phyloP scores from a whole-genome alignment of 805 yeast genomes.

The Saccharomycopsis guyanensis region DNA sequence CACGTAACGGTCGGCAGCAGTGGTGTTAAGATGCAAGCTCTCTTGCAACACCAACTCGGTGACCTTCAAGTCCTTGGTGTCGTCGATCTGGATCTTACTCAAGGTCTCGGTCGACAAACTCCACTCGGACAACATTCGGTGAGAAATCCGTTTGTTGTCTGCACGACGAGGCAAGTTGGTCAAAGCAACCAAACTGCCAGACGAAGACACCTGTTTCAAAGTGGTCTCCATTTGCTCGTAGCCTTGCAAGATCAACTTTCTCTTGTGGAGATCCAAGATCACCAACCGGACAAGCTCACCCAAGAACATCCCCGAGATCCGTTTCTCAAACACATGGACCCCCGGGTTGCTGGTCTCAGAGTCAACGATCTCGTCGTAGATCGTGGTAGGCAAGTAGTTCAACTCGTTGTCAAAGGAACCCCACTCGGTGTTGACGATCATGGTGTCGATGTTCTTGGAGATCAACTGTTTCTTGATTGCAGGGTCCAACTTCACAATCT shows the following conservation, averaged over 20 bases:
- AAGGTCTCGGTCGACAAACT: constrained; percentile 75
- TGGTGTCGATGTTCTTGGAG: constrained; percentile 45
- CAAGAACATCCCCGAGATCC: constrained; percentile 86
- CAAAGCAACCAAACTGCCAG: constrained; percentile 15
- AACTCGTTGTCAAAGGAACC: constrained; percentile 91
- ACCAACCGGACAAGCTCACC: constrained; percentile 82
- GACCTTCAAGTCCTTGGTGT: constrained; percentile 60
- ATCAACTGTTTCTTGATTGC: constrained; percentile 32
- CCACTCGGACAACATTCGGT: constrained; percentile 70
- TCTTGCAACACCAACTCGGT: constrained; percentile 63
- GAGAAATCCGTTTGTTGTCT: constrained; percentile 33
- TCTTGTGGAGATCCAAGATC: constrained; percentile 57
- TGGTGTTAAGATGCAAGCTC: constrained; percentile 61
- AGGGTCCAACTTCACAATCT: constrained; percentile 67
- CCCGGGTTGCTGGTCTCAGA: constrained; percentile 72
- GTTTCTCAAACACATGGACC: constrained; percentile 85
- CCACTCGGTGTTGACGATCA: constrained; percentile 97
- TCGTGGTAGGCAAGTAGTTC: constrained; percentile 65
- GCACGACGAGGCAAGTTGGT: constrained; percentile 28
- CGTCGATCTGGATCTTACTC: constrained; percentile 81
- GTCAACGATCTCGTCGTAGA: constrained; percentile 70
- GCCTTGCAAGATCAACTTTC: constrained; percentile 52
- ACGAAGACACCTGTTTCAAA: constrained; percentile 10
- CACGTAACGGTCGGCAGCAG: constrained; percentile 60
- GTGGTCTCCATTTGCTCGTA: constrained; percentile 32